Percentiles rank a stretch among this genome's conserved stretches.
These are phyloP conservation scores for Teunomyces tritomae DNA, from an alignment of 805 yeast genomes.

Conservation along the genomic window DNA sequence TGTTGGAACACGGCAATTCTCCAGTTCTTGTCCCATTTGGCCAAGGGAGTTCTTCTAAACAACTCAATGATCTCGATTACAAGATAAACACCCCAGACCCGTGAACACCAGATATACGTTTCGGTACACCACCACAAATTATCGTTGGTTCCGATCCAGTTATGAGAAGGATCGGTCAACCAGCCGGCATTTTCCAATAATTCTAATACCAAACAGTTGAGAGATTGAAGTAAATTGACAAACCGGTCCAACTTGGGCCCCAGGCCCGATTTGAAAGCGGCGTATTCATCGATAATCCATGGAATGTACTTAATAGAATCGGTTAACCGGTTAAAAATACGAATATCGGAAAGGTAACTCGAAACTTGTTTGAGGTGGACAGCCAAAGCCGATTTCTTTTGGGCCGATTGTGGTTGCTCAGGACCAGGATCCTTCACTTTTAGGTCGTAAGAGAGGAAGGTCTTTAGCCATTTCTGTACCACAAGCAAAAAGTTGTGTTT, in stretches of 20 bases:
- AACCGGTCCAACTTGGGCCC: slow-evolving; percentile 30
- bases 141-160: slow-evolving; percentile 42
- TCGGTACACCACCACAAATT: slow-evolving; percentile 42
- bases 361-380: slow-evolving; percentile 35
- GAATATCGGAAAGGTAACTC: slow-evolving; percentile 37
- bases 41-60: slow-evolving; percentile 37
- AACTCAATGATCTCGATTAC: slow-evolving; percentile 39
- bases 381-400: slow-evolving; percentile 22
- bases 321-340: slow-evolving; percentile 41
- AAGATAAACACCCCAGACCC: slow-evolving; percentile 44
- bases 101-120: slow-evolving; percentile 43
- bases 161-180: slow-evolving; percentile 44
- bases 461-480: slow-evolving; percentile 6
- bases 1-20: slow-evolving; percentile 34
- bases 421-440: neutral
- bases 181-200: slow-evolving; percentile 44
- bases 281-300: slow-evolving; percentile 41
- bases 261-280: slow-evolving; percentile 24
- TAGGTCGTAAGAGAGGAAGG: slow-evolving; percentile 13
- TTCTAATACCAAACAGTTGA: slow-evolving; percentile 41
- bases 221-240: slow-evolving; percentile 36
- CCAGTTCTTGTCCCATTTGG: slow-evolving; percentile 37
- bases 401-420: neutral
- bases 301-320: slow-evolving; percentile 44
- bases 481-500: slow-evolving; percentile 18